A percentile compares a stretch with the other conserved stretches of the same genome.
Evolutionary conservation across 768 basidiomycete genomes (phyloP).

Genomic region (Gyrodon lividus): DNA sequence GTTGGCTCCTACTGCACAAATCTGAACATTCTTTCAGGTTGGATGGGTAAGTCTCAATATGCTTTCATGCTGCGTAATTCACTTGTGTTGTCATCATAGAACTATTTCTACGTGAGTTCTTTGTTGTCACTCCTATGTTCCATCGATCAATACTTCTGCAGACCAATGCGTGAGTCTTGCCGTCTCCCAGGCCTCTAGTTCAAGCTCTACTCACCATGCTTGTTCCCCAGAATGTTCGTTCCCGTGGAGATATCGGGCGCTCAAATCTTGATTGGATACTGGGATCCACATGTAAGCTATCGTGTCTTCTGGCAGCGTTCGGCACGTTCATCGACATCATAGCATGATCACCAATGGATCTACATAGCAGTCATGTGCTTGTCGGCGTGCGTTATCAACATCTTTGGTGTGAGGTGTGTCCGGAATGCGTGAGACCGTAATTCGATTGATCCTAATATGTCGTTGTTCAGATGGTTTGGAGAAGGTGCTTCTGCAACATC

Average conservation of each 20-base stretch:
- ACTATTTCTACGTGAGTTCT: conserved; percentile 53
- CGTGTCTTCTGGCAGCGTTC: not conserved
- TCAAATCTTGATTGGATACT: conserved; percentile 66
- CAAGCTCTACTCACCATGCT: not conserved
- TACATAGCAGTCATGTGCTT: conserved; percentile 61
- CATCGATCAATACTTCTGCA: conserved; percentile 9
- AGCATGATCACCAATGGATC: conserved; percentile 49
- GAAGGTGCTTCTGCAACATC: conserved; percentile 41
- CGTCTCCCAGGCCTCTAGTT: not conserved
- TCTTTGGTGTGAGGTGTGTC: conserved; percentile 61
- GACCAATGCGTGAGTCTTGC: conserved; percentile 9
- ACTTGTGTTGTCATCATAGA: conserved; percentile 32
- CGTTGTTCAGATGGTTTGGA: conserved; percentile 52
- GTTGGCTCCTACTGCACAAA: not conserved
- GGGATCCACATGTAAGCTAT: conserved; percentile 57
- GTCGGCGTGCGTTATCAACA: conserved; percentile 60
- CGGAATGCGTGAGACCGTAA: not conserved
- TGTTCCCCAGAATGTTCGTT: conserved; percentile 46
- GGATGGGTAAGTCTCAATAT: conserved; percentile 31
- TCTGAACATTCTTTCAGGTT: conserved; percentile 14
- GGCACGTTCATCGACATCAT: not conserved
- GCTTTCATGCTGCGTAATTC: conserved; percentile 22
- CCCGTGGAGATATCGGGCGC: conserved; percentile 76
- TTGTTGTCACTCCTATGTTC: conserved; percentile 26
- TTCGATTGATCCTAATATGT: not conserved